These are phyloP conservation scores for Mycocentrospora acerina DNA, from an alignment of 2,329 filamentous ascomycete genomes.

Conservation along the genomic window DNA sequence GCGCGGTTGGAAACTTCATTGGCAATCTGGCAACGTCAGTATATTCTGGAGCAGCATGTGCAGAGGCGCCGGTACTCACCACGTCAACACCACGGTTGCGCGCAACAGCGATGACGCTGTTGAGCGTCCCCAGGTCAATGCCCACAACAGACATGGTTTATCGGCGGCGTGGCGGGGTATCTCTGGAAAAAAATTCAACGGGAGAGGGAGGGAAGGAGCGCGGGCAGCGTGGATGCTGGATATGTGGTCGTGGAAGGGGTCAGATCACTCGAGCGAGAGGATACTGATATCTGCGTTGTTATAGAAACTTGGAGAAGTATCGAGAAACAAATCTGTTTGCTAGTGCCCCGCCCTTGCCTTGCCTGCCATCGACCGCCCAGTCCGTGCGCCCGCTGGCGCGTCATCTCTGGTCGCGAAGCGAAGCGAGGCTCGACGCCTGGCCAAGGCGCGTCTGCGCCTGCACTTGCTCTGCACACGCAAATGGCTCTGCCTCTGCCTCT, in stretches of 20 bases:
- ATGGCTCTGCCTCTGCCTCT: neutral
- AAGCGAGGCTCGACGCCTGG: neutral
- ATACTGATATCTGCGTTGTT: too few species aligned
- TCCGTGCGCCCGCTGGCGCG: too few species aligned
- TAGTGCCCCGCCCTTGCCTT: constrained; percentile 12
- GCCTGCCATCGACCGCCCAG: neutral
- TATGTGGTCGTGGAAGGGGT: neutral
- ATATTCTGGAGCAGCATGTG: constrained; percentile 4
- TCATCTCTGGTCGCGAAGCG: too few species aligned
- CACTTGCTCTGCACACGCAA: too few species aligned
- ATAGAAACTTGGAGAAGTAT: too few species aligned
- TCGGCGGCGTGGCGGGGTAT: constrained; percentile 32
- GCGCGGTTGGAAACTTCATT: constrained; percentile 99
- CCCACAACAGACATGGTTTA: constrained; percentile 66
- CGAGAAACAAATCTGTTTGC: neutral
- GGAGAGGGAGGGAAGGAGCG: constrained; percentile 1
- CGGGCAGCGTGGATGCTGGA: constrained; percentile 7
- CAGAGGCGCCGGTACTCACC: constrained; percentile 60
- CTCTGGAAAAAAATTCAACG: constrained; percentile 10
- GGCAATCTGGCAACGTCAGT: constrained; percentile 69
- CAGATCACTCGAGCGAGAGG: too few species aligned
- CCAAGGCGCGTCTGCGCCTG: too few species aligned
- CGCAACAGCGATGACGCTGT: constrained; percentile 96
- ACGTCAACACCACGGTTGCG: constrained; percentile 99
- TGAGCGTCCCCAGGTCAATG: constrained; percentile 93